Evolutionary conservation across 2,329 filamentous ascomycete species (phyloP).

Genomic region (Penicillium sp.): DNA sequence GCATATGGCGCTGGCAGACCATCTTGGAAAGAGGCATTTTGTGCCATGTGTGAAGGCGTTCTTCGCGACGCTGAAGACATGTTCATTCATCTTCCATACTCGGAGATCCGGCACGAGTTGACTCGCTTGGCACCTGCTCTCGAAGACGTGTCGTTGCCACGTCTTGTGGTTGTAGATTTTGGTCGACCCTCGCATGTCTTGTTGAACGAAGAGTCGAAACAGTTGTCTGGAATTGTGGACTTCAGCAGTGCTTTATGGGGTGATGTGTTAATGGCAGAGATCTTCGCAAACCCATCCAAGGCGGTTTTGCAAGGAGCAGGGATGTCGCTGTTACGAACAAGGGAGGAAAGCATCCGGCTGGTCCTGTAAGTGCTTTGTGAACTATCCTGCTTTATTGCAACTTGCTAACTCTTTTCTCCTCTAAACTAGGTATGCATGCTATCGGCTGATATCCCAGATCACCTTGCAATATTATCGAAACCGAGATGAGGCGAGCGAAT

Average conservation of each 20-base stretch:
- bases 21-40: constrained; percentile 57
- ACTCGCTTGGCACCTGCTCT: constrained; percentile 46
- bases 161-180: constrained; percentile 52
- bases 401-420: not conserved
- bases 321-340: constrained; percentile 21
- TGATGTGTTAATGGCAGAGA: constrained; percentile 55
- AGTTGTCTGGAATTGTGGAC: constrained; percentile 53
- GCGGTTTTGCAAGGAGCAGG: constrained; percentile 41
- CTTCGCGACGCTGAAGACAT: constrained; percentile 60
- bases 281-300: constrained; percentile 43
- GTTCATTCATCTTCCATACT: constrained; percentile 57
- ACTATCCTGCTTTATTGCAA: no score
- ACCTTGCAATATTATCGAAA: constrained; percentile 43
- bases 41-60: constrained; percentile 51
- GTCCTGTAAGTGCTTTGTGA: constrained; percentile 33
- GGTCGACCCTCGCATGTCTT: constrained; percentile 53
- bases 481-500: constrained; percentile 36
- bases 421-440: constrained; percentile 39
- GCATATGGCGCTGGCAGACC: constrained; percentile 45
- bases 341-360: constrained; percentile 31
- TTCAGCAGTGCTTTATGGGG: constrained; percentile 58
- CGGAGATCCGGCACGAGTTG: constrained; percentile 53
- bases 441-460: constrained; percentile 38
- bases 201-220: constrained; percentile 49
- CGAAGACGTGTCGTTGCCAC: constrained; percentile 52